Evolutionary conservation across 140 eudicot genomes (phyloP).

Genomic region (Flaveria floridana): DNA sequence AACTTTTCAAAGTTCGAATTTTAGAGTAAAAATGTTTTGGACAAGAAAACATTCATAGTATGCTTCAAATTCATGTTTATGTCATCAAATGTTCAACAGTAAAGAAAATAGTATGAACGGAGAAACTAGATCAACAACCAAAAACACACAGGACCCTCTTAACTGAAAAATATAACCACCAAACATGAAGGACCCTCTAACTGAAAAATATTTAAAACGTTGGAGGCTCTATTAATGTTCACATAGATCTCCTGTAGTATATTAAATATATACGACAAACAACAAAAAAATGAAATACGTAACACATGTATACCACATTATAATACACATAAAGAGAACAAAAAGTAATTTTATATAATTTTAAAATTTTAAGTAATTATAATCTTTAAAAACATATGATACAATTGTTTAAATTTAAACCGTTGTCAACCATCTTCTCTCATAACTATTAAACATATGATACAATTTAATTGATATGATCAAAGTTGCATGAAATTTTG

Average conservation of each 20-base stretch:
- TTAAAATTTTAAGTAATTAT: too few species aligned
- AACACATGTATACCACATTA: too few species aligned
- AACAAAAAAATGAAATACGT: background rate
- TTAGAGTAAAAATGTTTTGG: background rate
- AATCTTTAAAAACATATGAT: too few species aligned
- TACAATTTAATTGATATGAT: too few species aligned
- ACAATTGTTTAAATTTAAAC: too few species aligned
- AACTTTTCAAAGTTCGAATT: background rate
- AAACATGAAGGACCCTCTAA: background rate
- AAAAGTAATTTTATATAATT: too few species aligned
- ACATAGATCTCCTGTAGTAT: too few species aligned
- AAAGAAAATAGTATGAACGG: background rate
- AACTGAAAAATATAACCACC: background rate
- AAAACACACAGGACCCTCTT: background rate
- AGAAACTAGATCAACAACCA: background rate
- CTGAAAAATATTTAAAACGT: background rate
- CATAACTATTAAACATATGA: too few species aligned
- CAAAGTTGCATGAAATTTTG: too few species aligned
- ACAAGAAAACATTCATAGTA: slow-evolving; percentile 5
- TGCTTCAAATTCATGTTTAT: background rate
- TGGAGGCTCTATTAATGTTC: background rate
- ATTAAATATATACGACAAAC: background rate
- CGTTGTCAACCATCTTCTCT: too few species aligned
- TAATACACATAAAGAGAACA: too few species aligned
- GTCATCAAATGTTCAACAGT: background rate